Conservation (phyloP, 2,329 filamentous ascomycete genomes). For the Trichoderma arundinaceum region DNA sequence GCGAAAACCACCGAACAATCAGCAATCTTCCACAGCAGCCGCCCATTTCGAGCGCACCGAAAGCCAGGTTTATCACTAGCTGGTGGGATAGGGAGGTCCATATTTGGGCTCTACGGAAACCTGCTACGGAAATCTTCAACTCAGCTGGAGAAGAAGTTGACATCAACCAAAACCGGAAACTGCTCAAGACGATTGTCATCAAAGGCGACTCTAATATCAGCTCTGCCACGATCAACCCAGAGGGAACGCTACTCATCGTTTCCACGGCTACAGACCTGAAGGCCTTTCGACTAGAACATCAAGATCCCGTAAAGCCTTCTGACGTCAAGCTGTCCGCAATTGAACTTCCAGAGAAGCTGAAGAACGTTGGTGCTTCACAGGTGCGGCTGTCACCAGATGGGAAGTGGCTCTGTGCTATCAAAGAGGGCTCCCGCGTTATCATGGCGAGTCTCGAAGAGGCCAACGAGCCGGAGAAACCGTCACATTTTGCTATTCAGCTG, state of each 20-base stretch:
- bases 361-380: constrained; percentile 68
- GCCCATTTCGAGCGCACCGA: constrained; percentile 73
- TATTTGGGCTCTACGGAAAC: constrained; percentile 70
- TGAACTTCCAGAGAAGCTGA: constrained; percentile 62
- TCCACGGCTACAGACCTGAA: constrained; percentile 77
- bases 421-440: constrained; percentile 64
- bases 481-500: constrained; percentile 44
- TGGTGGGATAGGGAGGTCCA: constrained; percentile 92
- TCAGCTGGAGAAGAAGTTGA: constrained; percentile 46
- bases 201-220: constrained; percentile 83
- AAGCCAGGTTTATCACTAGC: constrained; percentile 77
- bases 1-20: constrained; percentile 83
- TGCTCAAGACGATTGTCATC: constrained; percentile 71
- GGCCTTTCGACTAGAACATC: constrained; percentile 70
- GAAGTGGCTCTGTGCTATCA: constrained; percentile 70
- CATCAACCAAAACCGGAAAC: constrained; percentile 62
- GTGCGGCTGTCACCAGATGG: constrained; percentile 73
- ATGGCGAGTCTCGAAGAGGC: constrained; percentile 46
- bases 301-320: constrained; percentile 56
- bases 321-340: constrained; percentile 74
- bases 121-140: constrained; percentile 54
- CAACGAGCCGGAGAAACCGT: constrained; percentile 32
- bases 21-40: constrained; percentile 83
- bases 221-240: constrained; percentile 71
- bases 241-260: constrained; percentile 76